Evolutionary conservation across 2,329 filamentous ascomycete genomes (phyloP).

Genomic region (Moelleriella libera): DNA sequence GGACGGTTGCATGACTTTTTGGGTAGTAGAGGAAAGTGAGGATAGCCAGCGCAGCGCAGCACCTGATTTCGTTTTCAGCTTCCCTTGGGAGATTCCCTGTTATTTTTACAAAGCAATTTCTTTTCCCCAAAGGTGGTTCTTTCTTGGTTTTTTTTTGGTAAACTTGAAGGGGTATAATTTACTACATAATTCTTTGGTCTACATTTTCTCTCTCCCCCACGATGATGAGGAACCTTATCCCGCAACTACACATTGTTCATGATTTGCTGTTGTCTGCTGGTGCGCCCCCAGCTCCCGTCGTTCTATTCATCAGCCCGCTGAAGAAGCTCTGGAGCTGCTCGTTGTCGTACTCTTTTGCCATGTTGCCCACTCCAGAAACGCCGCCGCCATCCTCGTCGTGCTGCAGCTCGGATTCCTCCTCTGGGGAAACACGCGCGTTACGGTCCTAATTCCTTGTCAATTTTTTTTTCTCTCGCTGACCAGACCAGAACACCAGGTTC

Average conservation of each 20-base stretch:
- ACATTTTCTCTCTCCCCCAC: neutral
- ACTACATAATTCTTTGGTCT: neutral
- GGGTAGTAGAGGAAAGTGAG: slow-evolving; percentile 8
- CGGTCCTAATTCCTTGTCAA: slow-evolving; percentile 31
- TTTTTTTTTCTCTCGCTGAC: neutral
- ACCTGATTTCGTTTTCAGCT: no score
- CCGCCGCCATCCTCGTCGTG: slow-evolving; percentile 15
- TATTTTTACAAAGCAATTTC: no score
- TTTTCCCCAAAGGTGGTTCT: no score
- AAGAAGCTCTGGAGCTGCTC: slow-evolving; percentile 47
- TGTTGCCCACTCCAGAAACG: slow-evolving; percentile 18
- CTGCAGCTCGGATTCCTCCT: slow-evolving; percentile 14
- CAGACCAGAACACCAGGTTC: no score
- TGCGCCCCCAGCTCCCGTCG: slow-evolving; percentile 14
- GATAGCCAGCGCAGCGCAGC: no score
- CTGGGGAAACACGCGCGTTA: slow-evolving; percentile 34
- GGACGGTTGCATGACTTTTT: slow-evolving; percentile 11
- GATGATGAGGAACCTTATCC: no score
- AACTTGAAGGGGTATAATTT: no score
- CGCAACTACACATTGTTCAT: neutral
- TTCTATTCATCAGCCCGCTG: slow-evolving; percentile 43
- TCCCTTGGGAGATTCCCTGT: no score
- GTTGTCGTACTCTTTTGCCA: slow-evolving; percentile 32
- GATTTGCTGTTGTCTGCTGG: neutral
- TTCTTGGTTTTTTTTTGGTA: no score